phyloP scores from a whole-genome alignment of 179 eudicot species.

The Corrigiola litoralis region DNA sequence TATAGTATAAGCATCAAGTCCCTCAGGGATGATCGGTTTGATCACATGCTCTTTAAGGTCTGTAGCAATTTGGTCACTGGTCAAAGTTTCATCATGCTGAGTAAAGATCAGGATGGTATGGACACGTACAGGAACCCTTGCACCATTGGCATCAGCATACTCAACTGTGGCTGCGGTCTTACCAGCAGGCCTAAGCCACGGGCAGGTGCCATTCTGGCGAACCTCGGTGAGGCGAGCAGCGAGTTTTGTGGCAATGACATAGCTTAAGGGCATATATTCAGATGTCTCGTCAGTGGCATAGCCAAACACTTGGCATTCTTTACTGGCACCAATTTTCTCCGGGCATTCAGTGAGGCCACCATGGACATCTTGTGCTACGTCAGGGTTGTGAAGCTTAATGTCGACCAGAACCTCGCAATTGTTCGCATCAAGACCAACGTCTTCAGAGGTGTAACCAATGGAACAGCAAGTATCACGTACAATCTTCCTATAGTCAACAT shows the following conservation, averaged over 20 bases:
- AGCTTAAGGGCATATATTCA: no score
- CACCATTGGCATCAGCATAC: constrained; percentile 22
- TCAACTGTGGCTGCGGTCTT: constrained; percentile 28
- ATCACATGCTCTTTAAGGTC: constrained; percentile 24
- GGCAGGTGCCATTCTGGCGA: constrained; percentile 24
- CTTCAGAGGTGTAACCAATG: constrained; percentile 22
- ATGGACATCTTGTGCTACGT: constrained; percentile 30
- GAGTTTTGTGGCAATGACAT: no score
- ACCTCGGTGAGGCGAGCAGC: constrained; percentile 27
- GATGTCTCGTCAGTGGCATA: constrained; percentile 31
- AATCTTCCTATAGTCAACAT: constrained; percentile 21
- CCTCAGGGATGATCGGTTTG: no score
- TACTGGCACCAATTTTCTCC: constrained; percentile 31
- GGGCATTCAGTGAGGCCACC: constrained; percentile 27
- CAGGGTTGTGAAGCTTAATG: constrained; percentile 28
- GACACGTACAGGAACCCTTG: constrained; percentile 28
- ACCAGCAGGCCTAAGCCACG: constrained; percentile 30
- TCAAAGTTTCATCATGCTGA: constrained; percentile 24
- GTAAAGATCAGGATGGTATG: constrained; percentile 31
- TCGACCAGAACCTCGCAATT: constrained; percentile 27
- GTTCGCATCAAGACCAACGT: constrained; percentile 28
- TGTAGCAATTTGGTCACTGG: constrained; percentile 13
- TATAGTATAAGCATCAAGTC: constrained; percentile 26
- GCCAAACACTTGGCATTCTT: constrained; percentile 30
- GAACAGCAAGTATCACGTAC: constrained; percentile 25